A percentile compares a stretch with the other conserved stretches of the same genome.
phyloP scores from a whole-genome alignment of 2,329 filamentous ascomycete genomes.

The Dendryphion nanum region DNA sequence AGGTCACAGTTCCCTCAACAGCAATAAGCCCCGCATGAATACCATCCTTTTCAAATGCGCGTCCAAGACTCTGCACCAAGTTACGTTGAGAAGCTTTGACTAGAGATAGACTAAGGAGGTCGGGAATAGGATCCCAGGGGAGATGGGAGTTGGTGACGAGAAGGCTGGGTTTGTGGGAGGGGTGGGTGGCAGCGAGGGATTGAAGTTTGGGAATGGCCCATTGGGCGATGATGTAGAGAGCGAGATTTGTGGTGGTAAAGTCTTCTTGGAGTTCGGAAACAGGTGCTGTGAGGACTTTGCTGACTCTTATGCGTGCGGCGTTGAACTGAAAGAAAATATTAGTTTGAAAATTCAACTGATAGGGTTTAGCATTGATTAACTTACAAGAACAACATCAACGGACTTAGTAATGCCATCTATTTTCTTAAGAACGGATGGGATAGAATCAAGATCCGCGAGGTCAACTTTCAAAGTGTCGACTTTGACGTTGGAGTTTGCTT shows the following conservation, averaged over 20 bases:
- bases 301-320: constrained; percentile 49
- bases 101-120: constrained; percentile 51
- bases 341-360: too few species aligned
- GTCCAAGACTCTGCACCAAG: constrained; percentile 46
- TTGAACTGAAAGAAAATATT: too few species aligned
- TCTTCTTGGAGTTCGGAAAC: constrained; percentile 51
- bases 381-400: constrained; percentile 46
- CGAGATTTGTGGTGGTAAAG: constrained; percentile 51
- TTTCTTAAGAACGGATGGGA: constrained; percentile 41
- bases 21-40: constrained; percentile 51
- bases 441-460: constrained; percentile 40
- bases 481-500: constrained; percentile 25
- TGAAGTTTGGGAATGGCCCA: constrained; percentile 46
- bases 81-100: constrained; percentile 54
- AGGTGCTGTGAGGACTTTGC: constrained; percentile 42
- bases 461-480: constrained; percentile 49
- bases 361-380: too few species aligned
- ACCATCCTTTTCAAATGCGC: constrained; percentile 40
- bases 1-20: constrained; percentile 46
- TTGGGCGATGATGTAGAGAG: constrained; percentile 49
- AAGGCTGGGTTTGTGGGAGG: constrained; percentile 45
- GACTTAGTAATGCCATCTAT: constrained; percentile 38
- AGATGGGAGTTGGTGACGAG: constrained; percentile 49
- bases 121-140: constrained; percentile 47
- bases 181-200: constrained; percentile 14